Percentiles rank a stretch among this genome's conserved stretches.
phyloP scores from a whole-genome alignment of 305 asterid species.

The Lippia alba region DNA sequence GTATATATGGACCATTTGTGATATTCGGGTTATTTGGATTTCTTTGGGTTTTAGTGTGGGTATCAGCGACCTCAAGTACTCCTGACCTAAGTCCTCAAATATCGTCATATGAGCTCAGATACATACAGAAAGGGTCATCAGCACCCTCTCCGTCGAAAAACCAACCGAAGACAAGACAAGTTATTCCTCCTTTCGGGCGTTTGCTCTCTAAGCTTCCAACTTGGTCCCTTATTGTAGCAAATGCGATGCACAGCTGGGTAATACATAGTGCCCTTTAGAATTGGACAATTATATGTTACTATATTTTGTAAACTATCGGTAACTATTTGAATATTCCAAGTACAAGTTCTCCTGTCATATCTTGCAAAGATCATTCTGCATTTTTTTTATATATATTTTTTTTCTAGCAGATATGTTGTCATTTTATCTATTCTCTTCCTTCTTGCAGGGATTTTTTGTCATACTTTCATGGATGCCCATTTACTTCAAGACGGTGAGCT shows the following conservation, averaged over 20 bases:
- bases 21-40: conserved; percentile 88
- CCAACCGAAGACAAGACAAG: conserved; percentile 50
- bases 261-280: conserved; percentile 27
- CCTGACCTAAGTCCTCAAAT: conserved; percentile 79
- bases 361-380: conserved; percentile 24
- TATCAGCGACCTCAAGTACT: conserved; percentile 87
- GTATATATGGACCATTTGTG: conserved; percentile 90
- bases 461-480: conserved; percentile 99
- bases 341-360: conserved; percentile 2
- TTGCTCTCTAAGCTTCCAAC: conserved; percentile 94
- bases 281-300: neutral
- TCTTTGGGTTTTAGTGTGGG: conserved; percentile 93
- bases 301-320: neutral
- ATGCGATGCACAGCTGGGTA: conserved; percentile 99
- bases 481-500: conserved; percentile 82
- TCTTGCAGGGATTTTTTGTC: conserved; percentile 88
- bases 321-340: conserved; percentile 17
- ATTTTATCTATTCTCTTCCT: conserved; percentile 33
- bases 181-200: conserved; percentile 79
- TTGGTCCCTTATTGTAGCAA: conserved; percentile 91
- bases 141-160: conserved; percentile 42
- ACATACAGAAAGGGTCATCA: conserved; percentile 65
- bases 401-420: conserved; percentile 46
- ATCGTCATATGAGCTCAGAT: conserved; percentile 73
- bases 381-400: conserved; percentile 31